Base-by-base conservation (phyloP, 495 filamentous ascomycete species). In the Aspergillus incahuasiensis region DNA sequence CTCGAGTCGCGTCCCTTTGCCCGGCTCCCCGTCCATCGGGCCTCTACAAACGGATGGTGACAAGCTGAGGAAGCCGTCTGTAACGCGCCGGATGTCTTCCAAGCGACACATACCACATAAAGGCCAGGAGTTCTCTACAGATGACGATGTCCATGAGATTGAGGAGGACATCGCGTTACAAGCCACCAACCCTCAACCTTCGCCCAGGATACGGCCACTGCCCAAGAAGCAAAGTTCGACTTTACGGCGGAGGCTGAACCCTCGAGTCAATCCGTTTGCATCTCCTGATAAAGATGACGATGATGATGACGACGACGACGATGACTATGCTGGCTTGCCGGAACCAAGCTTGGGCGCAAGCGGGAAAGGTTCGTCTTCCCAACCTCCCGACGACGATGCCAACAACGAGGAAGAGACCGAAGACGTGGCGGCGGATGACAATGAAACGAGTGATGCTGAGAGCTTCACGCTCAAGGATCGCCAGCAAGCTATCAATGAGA, bases 401-500 rank as follows among this genome's bases (percentile, higher is more conserved):
- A 72, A 75, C 25, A 73, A 76, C 7, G 57, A 68, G 5, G 49
- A 15, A n/a, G 49, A 21, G 6, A 8, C 16, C 1, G 22, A 41
- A 42, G 38, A 32, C 13, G 49, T 43, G n/a, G 32, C 4, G 12
- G 32, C 6, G 3, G 38, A 42, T 16, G 68, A 65, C 22, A 19
- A 54, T 44, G 54, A 80, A 42, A 57, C 84, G 24, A 91, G 88
- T 64, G 89, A 91, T 58, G 86, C 88, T 6, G 91, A 89, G 66
- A 94, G 89, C 69, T 84, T 84, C 60, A 85, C 82, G 3, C 68
- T 85, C 40, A 95, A 95, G 73, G 94, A 97, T 66, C 86, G 92
- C 35, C 94, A 99, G 72, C 86, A 96, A 69, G 94, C 94, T 48
- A 99, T 99, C 73, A 99, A 99, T 72, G 86, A 96, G 69, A 99